These are phyloP conservation scores for Oropetium thomaeum DNA, from an alignment of 176 grass and related monocot species.

Conservation along the genomic window DNA sequence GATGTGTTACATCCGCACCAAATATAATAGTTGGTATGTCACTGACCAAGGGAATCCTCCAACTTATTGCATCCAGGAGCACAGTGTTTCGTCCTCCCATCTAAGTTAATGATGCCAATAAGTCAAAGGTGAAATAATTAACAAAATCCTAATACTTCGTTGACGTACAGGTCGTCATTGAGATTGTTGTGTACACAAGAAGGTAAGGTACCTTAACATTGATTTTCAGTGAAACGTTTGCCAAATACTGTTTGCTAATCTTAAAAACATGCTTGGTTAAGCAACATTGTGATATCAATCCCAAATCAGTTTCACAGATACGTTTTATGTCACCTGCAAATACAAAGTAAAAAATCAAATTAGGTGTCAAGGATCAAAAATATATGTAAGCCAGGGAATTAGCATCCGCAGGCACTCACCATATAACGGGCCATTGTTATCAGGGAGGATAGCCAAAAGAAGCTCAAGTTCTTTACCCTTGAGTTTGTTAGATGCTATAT, in stretches of 20 bases:
- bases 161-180: not conserved
- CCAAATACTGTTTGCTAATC: conserved; percentile 98
- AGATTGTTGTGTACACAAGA: conserved; percentile 15
- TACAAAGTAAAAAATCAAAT: conserved; percentile 1
- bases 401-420: conserved; percentile 37
- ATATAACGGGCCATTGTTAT: conserved; percentile 96
- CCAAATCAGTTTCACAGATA: conserved; percentile 99
- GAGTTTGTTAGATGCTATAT: conserved; percentile 75
- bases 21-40: conserved; percentile 99
- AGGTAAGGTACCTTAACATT: conserved; percentile 86
- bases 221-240: conserved; percentile 99
- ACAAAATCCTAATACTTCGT: not conserved
- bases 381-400: not conserved
- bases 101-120: conserved; percentile 44
- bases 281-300: conserved; percentile 97
- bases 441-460: conserved; percentile 92
- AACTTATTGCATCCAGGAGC: conserved; percentile 92
- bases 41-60: conserved; percentile 97
- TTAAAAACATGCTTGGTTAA: conserved; percentile 99
- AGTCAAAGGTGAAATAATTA: conserved; percentile 26
- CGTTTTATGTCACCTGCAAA: conserved; percentile 93
- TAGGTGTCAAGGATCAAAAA: not conserved
- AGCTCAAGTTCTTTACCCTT: conserved; percentile 99
- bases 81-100: conserved; percentile 99
- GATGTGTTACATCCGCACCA: conserved; percentile 98